phyloP scores from a whole-genome alignment of 352 stramenopile genomes.

The Phytophthora uliginosa region DNA sequence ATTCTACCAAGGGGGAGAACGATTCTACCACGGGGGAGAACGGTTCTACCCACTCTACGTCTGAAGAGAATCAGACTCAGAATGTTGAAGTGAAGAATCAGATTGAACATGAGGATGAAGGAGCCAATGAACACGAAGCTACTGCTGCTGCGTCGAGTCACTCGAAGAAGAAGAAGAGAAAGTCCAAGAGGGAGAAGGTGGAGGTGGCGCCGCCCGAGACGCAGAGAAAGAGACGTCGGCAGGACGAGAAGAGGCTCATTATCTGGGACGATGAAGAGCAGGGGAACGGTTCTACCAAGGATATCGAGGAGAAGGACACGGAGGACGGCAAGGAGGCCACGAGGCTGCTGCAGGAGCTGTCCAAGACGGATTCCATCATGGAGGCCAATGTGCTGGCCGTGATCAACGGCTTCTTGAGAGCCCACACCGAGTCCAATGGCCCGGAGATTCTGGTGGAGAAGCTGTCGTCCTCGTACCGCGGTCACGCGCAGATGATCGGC shows the following conservation, averaged over 20 bases:
- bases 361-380: constrained; percentile 86
- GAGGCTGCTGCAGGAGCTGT: constrained; percentile 71
- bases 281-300: constrained; percentile 29
- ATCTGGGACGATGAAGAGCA: constrained; percentile 86
- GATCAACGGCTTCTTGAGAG: constrained; percentile 88
- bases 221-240: constrained; percentile 52
- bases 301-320: constrained; percentile 70
- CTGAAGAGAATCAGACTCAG: constrained; percentile 16
- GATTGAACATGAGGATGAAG: background rate
- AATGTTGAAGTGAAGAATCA: constrained; percentile 21
- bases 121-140: constrained; percentile 3
- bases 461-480: constrained; percentile 87
- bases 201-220: constrained; percentile 34
- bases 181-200: constrained; percentile 39
- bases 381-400: constrained; percentile 80
- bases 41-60: constrained; percentile 1
- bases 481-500: constrained; percentile 89
- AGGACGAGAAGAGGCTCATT: constrained; percentile 77
- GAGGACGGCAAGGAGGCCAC: constrained; percentile 84
- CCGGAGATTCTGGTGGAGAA: constrained; percentile 90
- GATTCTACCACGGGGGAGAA: constrained; percentile 5
- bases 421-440: constrained; percentile 82
- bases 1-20: constrained; percentile 7
- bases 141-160: background rate
- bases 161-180: constrained; percentile 58